Evolutionary conservation across 2,329 filamentous ascomycete species (phyloP), one percentile per base, ranked within the genome.

Genomic region (Verticillium nonalfalfae): DNA sequence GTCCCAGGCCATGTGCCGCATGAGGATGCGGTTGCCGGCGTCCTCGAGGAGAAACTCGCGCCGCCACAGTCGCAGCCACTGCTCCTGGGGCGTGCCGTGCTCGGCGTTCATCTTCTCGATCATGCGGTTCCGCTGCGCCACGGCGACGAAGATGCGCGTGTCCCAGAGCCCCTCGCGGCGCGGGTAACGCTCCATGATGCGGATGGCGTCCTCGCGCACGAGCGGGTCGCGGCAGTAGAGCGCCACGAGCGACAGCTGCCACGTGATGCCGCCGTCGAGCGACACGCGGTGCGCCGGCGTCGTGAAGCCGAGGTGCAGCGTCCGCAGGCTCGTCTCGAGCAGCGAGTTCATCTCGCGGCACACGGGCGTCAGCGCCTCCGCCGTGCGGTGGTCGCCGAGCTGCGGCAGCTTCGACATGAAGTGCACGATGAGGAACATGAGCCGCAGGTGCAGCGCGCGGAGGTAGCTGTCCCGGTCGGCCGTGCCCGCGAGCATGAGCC

Each of bases 211-310:
- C 6, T 73, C 71, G 13, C 76, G 70, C 4, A 80, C 73, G 0
- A 66, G 62, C 3, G 69, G 67, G 57, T 79, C 75, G 7, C 76
- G 72, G 56, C 76, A 80, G 7, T 73, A 75, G 66, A 77, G 75
- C 0, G 77, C 70, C 3, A 74, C 72, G 4, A 79, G 66, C 31
- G 78, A 76, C 4, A 81, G 68, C 0, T 77, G 76, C 76, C 78
- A 78, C 7, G 76, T 78, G 67, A 76, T 78, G 0, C 78, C 78
- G 2, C 76, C 74, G 61, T 80, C 78, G 75, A 80, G 77, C 1
- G 78, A 73, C 62, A 80, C 79, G 58, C 71, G 71, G 13, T 73
- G 71, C 11, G 69, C 67, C 33, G 65, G 64, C 39, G n/a, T 59
- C 54, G 40, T 52, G 31, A 62, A 40, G 11, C 36, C 59, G 1